Evolutionary conservation across 2,329 filamentous ascomycete genomes (phyloP).

Genomic region (Colletotrichum liriopes): DNA sequence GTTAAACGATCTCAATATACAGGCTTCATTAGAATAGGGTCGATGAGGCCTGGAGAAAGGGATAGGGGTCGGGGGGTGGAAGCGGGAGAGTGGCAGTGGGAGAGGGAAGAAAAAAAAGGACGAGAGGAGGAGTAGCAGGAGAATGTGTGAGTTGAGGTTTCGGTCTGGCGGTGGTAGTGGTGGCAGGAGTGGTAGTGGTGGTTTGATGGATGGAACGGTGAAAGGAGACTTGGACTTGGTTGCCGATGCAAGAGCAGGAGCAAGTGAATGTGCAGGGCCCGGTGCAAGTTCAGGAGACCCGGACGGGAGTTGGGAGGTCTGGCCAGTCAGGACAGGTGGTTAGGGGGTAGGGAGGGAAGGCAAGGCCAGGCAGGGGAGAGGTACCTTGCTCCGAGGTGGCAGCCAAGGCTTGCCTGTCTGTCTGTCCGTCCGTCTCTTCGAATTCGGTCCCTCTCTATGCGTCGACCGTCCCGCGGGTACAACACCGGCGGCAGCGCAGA

Average conservation of each 20-base stretch:
- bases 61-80: constrained; percentile 35
- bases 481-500: neutral
- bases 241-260: constrained; percentile 11
- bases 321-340: constrained; percentile 24
- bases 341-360: constrained; percentile 10
- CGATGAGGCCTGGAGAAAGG: constrained; percentile 45
- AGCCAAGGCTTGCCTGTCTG: constrained; percentile 9
- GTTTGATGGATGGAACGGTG: constrained; percentile 31
- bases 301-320: constrained; percentile 10
- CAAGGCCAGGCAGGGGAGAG: constrained; percentile 1
- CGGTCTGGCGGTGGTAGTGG: neutral
- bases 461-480: neutral
- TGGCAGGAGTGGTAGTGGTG: neutral
- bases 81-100: constrained; percentile 21
- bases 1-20: constrained; percentile 44
- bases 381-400: constrained; percentile 12
- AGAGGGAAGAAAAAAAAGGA: constrained; percentile 9
- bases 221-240: constrained; percentile 21
- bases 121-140: constrained; percentile 19
- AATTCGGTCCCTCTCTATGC: neutral
- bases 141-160: constrained; percentile 31
- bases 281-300: constrained; percentile 4
- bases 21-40: constrained; percentile 44
- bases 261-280: neutral
- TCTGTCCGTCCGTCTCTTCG: neutral